Conservation (phyloP, 495 filamentous ascomycete genomes). For the Penicillium desertorum region DNA sequence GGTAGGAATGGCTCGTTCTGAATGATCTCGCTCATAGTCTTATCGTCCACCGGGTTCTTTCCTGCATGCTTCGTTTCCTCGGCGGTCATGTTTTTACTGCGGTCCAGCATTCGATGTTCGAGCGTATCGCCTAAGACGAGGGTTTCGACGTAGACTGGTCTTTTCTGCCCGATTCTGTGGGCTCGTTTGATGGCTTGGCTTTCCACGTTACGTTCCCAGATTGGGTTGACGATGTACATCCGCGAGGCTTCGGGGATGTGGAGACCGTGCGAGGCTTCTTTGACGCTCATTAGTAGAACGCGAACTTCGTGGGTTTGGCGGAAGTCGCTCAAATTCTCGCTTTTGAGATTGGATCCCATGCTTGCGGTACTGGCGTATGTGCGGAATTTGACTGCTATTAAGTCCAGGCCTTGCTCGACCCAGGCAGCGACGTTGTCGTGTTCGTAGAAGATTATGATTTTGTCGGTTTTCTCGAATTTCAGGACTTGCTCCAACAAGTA, state of each 20-base stretch:
- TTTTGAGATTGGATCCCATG: conserved; percentile 49
- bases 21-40: conserved; percentile 75
- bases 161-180: conserved; percentile 81
- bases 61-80: conserved; percentile 69
- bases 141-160: conserved; percentile 82
- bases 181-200: conserved; percentile 91
- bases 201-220: conserved; percentile 81
- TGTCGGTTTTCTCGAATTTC: conserved; percentile 65
- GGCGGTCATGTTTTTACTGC: conserved; percentile 73
- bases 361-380: conserved; percentile 77
- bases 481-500: conserved; percentile 76
- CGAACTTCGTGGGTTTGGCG: conserved; percentile 61
- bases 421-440: conserved; percentile 80
- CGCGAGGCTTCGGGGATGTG: conserved; percentile 79
- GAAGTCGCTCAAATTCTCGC: conserved; percentile 76
- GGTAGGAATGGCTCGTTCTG: conserved; percentile 65
- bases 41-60: conserved; percentile 70
- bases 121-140: conserved; percentile 78
- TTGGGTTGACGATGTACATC: conserved; percentile 90
- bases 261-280: conserved; percentile 81
- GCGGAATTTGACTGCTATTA: conserved; percentile 71
- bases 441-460: conserved; percentile 93
- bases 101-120: conserved; percentile 78
- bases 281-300: conserved; percentile 86
- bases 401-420: conserved; percentile 77